These are phyloP conservation scores for Cladosporium sp. DNA, from an alignment of 2,329 filamentous ascomycete genomes.

Conservation along the genomic window DNA sequence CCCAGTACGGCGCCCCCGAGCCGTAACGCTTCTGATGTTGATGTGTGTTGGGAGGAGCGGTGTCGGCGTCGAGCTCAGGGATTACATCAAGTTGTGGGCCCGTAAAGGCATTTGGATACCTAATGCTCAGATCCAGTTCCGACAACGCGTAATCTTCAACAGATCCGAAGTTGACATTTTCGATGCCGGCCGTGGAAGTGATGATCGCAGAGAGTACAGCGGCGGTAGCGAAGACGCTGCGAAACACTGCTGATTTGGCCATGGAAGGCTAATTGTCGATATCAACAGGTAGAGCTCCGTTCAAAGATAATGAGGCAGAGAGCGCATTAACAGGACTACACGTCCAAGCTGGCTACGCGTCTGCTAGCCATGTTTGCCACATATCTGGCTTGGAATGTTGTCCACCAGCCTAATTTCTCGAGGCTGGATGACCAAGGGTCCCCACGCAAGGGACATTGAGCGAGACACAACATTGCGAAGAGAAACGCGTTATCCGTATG, in stretches of 20 bases:
- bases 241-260: background rate
- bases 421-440: background rate
- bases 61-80: constrained; percentile 4
- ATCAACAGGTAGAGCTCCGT: background rate
- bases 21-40: constrained; percentile 26
- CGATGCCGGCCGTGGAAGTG: background rate
- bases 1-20: constrained; percentile 35
- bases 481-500: no score
- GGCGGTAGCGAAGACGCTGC: background rate
- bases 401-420: background rate
- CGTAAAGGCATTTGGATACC: background rate
- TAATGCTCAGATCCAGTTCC: constrained; percentile 10
- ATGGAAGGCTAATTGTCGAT: background rate
- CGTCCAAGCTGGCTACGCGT: background rate
- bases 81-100: constrained; percentile 5
- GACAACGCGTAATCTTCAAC: constrained; percentile 2
- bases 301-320: background rate
- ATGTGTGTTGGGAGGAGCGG: constrained; percentile 16
- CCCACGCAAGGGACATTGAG: background rate
- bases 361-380: constrained; percentile 7
- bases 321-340: background rate
- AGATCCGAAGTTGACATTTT: constrained; percentile 7
- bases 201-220: background rate
- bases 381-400: constrained; percentile 7
- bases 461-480: no score